A percentile compares a stretch with the other conserved stretches of the same genome.
Conservation (phyloP, 805 yeast genomes). For the Diddensiella transvaalensis region DNA sequence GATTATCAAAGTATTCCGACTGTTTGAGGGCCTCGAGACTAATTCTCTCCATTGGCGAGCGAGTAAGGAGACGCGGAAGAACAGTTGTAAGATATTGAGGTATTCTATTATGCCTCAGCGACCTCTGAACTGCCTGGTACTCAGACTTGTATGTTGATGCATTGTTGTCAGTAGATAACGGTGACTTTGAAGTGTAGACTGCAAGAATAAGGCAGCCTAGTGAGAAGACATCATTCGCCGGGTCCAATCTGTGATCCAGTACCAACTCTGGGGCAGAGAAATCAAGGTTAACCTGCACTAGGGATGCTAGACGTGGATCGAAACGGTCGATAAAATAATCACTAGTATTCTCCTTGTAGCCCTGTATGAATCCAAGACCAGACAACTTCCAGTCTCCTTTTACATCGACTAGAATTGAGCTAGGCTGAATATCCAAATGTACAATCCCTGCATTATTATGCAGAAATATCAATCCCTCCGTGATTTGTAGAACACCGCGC, state of each 20-base stretch:
- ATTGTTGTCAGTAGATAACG: slow-evolving; percentile 48
- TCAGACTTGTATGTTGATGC: slow-evolving; percentile 49
- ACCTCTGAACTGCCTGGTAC: slow-evolving; percentile 35
- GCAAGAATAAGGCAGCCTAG: slow-evolving; percentile 73
- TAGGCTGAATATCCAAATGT: slow-evolving; percentile 77
- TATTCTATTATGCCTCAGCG: slow-evolving; percentile 46
- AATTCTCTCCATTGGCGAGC: slow-evolving; percentile 55
- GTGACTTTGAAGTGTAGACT: slow-evolving; percentile 52
- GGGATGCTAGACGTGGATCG: slow-evolving; percentile 71
- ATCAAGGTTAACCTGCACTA: slow-evolving; percentile 65
- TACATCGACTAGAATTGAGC: slow-evolving; percentile 68
- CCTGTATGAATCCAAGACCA: slow-evolving; percentile 58
- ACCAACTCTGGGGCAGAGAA: slow-evolving; percentile 84
- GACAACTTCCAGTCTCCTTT: slow-evolving; percentile 89
- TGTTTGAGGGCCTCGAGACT: slow-evolving; percentile 65
- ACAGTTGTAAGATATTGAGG: slow-evolving; percentile 54
- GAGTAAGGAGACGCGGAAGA: slow-evolving; percentile 51
- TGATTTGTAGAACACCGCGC: slow-evolving; percentile 76
- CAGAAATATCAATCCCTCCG: slow-evolving; percentile 75
- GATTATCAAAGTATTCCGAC: slow-evolving; percentile 75
- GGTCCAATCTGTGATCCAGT: slow-evolving; percentile 57
- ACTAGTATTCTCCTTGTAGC: slow-evolving; percentile 46
- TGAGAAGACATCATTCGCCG: slow-evolving; percentile 78
- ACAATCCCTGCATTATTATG: slow-evolving; percentile 72
- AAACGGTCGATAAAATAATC: slow-evolving; percentile 67